These are phyloP conservation scores for Talaromyces islandicus DNA, from an alignment of 2,329 filamentous ascomycete genomes.

Conservation along the genomic window DNA sequence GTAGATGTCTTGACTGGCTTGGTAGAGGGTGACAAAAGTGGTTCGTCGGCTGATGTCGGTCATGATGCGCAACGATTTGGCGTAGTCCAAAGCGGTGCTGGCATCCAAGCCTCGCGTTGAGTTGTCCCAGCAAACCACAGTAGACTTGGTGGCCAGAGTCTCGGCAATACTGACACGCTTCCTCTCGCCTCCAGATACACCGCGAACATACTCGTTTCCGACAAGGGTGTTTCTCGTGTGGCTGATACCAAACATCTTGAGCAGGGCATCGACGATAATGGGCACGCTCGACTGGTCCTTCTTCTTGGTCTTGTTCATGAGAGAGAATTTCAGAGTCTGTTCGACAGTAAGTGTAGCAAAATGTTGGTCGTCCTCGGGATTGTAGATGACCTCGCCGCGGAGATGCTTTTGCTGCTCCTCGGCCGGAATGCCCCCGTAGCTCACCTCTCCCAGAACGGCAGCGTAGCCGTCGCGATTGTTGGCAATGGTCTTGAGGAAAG, in stretches of 20 bases:
- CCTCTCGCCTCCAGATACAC: conserved; percentile 72
- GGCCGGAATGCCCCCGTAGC: conserved; percentile 66
- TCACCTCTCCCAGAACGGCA: conserved; percentile 61
- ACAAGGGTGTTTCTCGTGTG: conserved; percentile 71
- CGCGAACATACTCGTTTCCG: conserved; percentile 66
- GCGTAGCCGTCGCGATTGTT: conserved; percentile 64
- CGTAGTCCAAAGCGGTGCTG: conserved; percentile 72
- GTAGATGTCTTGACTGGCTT: conserved; percentile 65
- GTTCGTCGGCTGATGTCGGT: conserved; percentile 69
- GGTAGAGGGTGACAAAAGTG: conserved; percentile 65
- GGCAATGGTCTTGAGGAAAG: conserved; percentile 68
- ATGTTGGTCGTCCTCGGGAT: conserved; percentile 62
- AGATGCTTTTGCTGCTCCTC: conserved; percentile 63
- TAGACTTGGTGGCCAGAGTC: conserved; percentile 66
- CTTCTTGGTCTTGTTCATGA: conserved; percentile 70
- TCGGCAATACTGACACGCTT: conserved; percentile 77
- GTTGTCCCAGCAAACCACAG: conserved; percentile 75
- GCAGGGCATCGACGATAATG: conserved; percentile 61
- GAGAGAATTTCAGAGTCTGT: conserved; percentile 69
- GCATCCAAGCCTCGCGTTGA: conserved; percentile 74
- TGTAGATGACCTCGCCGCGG: conserved; percentile 72
- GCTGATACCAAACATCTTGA: conserved; percentile 72
- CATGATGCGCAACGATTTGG: conserved; percentile 63
- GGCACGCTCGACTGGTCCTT: conserved; percentile 48
- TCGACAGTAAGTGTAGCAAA: conserved; percentile 69